Conservation (phyloP, 2,329 filamentous ascomycete species). For the Colletotrichum tamarilloi region DNA sequence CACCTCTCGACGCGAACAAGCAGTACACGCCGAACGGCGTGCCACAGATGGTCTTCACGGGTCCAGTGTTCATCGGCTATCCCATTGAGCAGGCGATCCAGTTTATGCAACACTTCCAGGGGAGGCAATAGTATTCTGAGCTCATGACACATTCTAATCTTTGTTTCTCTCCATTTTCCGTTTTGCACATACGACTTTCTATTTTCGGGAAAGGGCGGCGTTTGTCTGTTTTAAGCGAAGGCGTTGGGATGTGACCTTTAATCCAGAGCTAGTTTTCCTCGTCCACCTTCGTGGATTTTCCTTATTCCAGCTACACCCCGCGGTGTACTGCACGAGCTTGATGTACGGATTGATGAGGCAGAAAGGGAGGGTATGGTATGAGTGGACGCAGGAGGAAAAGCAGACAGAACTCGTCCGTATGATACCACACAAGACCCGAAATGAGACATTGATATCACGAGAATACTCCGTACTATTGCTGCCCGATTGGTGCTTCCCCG, state of each 20-base stretch:
- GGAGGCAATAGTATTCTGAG: slow-evolving; percentile 37
- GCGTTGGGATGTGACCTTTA: slow-evolving; percentile 18
- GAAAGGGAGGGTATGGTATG: not conserved
- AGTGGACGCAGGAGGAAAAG: slow-evolving; percentile 18
- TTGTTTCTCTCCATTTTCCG: slow-evolving; percentile 23
- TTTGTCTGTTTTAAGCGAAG: slow-evolving; percentile 27
- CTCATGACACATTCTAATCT: not conserved
- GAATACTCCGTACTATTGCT: not conserved
- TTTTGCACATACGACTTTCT: not conserved
- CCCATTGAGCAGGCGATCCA: slow-evolving; percentile 83
- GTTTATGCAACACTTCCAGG: slow-evolving; percentile 73
- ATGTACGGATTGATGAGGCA: slow-evolving; percentile 17
- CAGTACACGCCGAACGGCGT: slow-evolving; percentile 39
- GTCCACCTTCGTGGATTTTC: not conserved
- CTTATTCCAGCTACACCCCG: not conserved
- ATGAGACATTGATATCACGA: slow-evolving; percentile 32
- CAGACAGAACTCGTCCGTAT: slow-evolving; percentile 31
- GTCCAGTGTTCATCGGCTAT: slow-evolving; percentile 94
- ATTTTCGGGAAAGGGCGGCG: not conserved
- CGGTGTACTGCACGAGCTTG: slow-evolving; percentile 12
- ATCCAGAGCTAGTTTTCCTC: not conserved
- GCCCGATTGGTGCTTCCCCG: not conserved
- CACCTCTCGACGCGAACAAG: slow-evolving; percentile 47
- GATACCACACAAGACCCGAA: slow-evolving; percentile 29
- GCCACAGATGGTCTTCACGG: slow-evolving; percentile 87